These are phyloP conservation scores for Podospora pseudopauciseta DNA, from an alignment of 495 filamentous ascomycete genomes.

Conservation along the genomic window DNA sequence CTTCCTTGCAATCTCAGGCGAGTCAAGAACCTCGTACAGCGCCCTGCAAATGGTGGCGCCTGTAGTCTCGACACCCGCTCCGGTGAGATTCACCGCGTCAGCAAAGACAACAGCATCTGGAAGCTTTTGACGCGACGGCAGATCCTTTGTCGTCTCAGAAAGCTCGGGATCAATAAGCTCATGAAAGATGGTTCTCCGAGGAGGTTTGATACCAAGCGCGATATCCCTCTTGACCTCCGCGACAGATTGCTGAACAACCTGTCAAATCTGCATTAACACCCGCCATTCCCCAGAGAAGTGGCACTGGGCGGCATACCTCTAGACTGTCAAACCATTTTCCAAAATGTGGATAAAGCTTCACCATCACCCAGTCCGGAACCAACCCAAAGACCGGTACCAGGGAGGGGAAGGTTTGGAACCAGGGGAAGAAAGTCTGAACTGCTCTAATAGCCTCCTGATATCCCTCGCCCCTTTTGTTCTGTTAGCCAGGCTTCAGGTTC, in stretches of 20 bases:
- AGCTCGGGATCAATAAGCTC: constrained; percentile 23
- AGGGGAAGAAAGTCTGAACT: constrained; percentile 19
- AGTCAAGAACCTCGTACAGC: constrained; percentile 35
- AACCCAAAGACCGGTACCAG: constrained; percentile 15
- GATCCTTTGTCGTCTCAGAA: constrained; percentile 24
- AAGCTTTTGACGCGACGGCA: constrained; percentile 12
- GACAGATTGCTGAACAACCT: constrained; percentile 7
- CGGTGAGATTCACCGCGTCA: constrained; percentile 35
- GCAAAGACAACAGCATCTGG: constrained; percentile 25
- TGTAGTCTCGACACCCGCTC: constrained; percentile 41
- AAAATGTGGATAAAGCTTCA: constrained; percentile 12
- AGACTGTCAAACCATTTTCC: constrained; percentile 17
- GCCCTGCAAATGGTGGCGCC: constrained; percentile 39
- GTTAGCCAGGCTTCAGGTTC: neutral
- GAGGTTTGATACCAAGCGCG: constrained; percentile 6
- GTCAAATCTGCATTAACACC: constrained; percentile 14
- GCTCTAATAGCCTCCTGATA: constrained; percentile 28
- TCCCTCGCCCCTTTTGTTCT: constrained; percentile 1
- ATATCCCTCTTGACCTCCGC: constrained; percentile 18
- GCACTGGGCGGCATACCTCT: neutral
- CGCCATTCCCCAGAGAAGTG: constrained; percentile 3
- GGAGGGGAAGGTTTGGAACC: constrained; percentile 20
- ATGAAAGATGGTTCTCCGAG: constrained; percentile 30
- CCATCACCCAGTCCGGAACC: constrained; percentile 22
- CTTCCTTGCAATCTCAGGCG: constrained; percentile 28